phyloP scores from a whole-genome alignment of 495 filamentous ascomycete species.

The Aspergillus homomorphus region DNA sequence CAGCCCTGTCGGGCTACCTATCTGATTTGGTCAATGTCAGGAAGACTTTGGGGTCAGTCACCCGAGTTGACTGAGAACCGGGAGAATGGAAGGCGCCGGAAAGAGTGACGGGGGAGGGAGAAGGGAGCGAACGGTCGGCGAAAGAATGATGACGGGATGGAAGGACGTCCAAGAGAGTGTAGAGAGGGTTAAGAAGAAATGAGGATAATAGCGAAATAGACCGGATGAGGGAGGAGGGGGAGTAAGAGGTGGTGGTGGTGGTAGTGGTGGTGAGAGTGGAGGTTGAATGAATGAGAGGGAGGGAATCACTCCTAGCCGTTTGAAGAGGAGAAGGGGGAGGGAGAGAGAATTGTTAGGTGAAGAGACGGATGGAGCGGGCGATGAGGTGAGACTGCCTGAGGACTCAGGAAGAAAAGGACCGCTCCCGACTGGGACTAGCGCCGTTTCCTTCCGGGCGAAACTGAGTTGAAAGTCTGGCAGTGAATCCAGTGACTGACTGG shows the following conservation, averaged over 20 bases:
- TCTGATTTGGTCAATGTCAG: constrained; percentile 21
- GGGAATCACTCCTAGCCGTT: not conserved
- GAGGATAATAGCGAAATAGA: not conserved
- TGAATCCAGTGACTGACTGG: not conserved
- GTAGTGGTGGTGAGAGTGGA: constrained; percentile 14
- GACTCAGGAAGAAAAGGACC: constrained; percentile 11
- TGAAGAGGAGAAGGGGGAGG: not conserved
- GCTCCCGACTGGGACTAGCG: constrained; percentile 9
- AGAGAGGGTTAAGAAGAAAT: not conserved
- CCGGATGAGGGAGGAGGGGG: not conserved
- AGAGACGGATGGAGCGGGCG: not conserved
- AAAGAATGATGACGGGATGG: constrained; percentile 1
- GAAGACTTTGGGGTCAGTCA: constrained; percentile 14
- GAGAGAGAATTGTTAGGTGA: too few species aligned
- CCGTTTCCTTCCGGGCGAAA: not conserved
- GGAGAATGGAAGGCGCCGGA: constrained; percentile 11
- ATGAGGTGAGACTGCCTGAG: not conserved
- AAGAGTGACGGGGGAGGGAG: constrained; percentile 10
- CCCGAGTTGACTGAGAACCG: constrained; percentile 16
- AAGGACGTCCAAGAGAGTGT: not conserved
- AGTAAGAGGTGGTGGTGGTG: not conserved
- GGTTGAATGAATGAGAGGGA: constrained; percentile 7
- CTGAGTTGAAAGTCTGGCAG: not conserved
- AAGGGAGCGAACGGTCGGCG: constrained; percentile 6
- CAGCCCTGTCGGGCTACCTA: constrained; percentile 47